Evolutionary conservation across 2,329 filamentous ascomycete species (phyloP), one percentile per base, ranked within the genome.

Genomic region (Venturia aucupariae): DNA sequence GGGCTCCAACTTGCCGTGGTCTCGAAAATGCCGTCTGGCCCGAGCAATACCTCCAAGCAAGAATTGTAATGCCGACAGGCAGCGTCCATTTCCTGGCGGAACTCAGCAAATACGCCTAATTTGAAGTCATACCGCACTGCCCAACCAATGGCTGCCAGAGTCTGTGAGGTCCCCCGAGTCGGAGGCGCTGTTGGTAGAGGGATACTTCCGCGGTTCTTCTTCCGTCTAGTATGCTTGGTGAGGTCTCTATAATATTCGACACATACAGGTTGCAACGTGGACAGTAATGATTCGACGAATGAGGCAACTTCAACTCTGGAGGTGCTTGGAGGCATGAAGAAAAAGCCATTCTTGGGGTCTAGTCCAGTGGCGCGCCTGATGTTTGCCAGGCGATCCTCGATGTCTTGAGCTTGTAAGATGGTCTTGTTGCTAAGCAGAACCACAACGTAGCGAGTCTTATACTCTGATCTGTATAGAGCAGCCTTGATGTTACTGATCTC

Each of bases 91-190:
- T 97, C 94, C 72, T 95, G 90, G 10, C 94, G 85, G 69, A 96
- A 97, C 72, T 97, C 93, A 35, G 92, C 90, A 72, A 97, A 90
- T 0, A 96, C 81, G 7, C 88, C 93, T 22, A 92, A 82, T 74
- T 99, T 99, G 78, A 96, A 92, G 71, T 99, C 93, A 75, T 97
- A 97, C 19, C 93, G 87, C 63, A 95, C 88, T 71, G 91, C 92
- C 94, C 93, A 99, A 3, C 90, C 92, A 51, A 91, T 86, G 11
- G 88, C 80, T 1, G 92, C 90, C n/a, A 97, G 77, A 0, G 89
- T 90, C 71, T 94, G 90, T 0, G 92, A 95, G 1, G 90, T 95
- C 35, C 90, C 90, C 24, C 83, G 86, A 0, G 90, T 93, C 1
- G 91, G 90, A 4, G 92, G 90, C 39, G 90, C 82, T 7, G 91